A percentile compares a stretch with the other conserved stretches of the same genome.
Evolutionary conservation across 2,329 filamentous ascomycete species (phyloP).

Genomic region (Stemphylium vesicarium): DNA sequence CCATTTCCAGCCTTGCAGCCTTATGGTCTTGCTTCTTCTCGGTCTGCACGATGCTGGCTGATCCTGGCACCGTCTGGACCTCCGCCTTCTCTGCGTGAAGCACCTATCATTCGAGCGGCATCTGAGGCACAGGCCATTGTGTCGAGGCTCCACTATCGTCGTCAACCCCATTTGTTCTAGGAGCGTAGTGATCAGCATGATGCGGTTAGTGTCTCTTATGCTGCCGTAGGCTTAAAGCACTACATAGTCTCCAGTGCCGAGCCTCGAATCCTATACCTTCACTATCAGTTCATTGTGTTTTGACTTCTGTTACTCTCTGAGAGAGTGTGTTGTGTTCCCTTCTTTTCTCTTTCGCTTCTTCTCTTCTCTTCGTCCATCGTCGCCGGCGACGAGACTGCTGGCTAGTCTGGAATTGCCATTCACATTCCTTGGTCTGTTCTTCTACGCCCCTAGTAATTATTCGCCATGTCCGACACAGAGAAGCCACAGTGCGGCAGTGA

Average conservation of each 20-base stretch:
- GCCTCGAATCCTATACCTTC: slow-evolving; percentile 29
- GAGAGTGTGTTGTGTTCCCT: slow-evolving; percentile 37
- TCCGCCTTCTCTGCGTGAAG: slow-evolving; percentile 41
- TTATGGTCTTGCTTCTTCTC: slow-evolving; percentile 32
- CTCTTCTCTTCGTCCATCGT: slow-evolving; percentile 31
- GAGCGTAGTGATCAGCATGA: slow-evolving; percentile 36
- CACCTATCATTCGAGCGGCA: slow-evolving; percentile 30
- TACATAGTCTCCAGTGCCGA: slow-evolving; percentile 41
- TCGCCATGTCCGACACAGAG: slow-evolving; percentile 36
- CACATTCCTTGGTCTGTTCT: slow-evolving; percentile 19
- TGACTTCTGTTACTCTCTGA: slow-evolving; percentile 41
- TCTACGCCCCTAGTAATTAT: slow-evolving; percentile 21
- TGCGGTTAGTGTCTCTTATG: slow-evolving; percentile 33
- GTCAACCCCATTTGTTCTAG: slow-evolving; percentile 33
- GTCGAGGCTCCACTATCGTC: slow-evolving; percentile 33
- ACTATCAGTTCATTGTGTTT: slow-evolving; percentile 26
- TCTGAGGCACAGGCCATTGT: slow-evolving; percentile 40
- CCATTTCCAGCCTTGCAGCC: slow-evolving; percentile 35
- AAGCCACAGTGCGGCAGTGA: slow-evolving; percentile 46
- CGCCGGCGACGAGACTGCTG: slow-evolving; percentile 46
- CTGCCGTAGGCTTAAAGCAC: slow-evolving; percentile 33
- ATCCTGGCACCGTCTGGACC: slow-evolving; percentile 42
- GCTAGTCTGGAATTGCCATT: slow-evolving; percentile 28
- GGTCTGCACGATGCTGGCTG: slow-evolving; percentile 21
- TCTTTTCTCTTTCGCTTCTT: slow-evolving; percentile 23